phyloP scores from a whole-genome alignment of 2,329 filamentous ascomycete species.

The Exophiala sp. region DNA sequence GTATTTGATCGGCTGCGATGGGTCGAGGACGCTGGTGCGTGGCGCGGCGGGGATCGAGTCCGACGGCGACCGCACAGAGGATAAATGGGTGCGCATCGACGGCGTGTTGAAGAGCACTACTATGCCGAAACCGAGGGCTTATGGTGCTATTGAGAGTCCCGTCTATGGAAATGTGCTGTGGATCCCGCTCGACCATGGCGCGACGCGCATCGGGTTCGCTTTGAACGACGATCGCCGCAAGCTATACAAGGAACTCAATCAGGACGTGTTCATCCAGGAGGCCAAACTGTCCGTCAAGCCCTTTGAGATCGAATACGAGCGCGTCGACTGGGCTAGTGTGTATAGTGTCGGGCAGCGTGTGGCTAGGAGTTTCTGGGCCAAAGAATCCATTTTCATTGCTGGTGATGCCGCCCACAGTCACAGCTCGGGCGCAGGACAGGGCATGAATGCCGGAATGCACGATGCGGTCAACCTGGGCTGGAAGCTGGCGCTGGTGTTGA shows the following conservation, averaged over 20 bases:
- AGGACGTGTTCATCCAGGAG: slow-evolving; percentile 37
- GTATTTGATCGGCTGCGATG: slow-evolving; percentile 50
- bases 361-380: slow-evolving; percentile 23
- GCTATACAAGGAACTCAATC: slow-evolving; percentile 34
- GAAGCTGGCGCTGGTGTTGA: slow-evolving; percentile 27
- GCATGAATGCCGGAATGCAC: slow-evolving; percentile 29
- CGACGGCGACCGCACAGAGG: slow-evolving; percentile 45
- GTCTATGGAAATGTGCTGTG: slow-evolving; percentile 53
- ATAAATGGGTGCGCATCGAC: slow-evolving; percentile 52
- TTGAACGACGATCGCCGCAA: slow-evolving; percentile 41
- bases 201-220: slow-evolving; percentile 50
- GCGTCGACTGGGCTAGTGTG: slow-evolving; percentile 43
- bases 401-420: slow-evolving; percentile 26
- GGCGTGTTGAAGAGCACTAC: slow-evolving; percentile 44
- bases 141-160: slow-evolving; percentile 48
- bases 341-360: slow-evolving; percentile 43
- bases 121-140: slow-evolving; percentile 44
- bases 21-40: slow-evolving; percentile 47
- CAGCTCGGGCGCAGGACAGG: slow-evolving; percentile 27
- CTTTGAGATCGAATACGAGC: slow-evolving; percentile 37
- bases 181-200: slow-evolving; percentile 50
- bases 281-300: slow-evolving; percentile 38
- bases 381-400: slow-evolving; percentile 24
- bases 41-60: slow-evolving; percentile 44
- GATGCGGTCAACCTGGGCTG: slow-evolving; percentile 27